These are phyloP conservation scores for Mucor lusitanicus DNA, from an alignment of 371 early-diverging fungal species.

Conservation along the genomic window DNA sequence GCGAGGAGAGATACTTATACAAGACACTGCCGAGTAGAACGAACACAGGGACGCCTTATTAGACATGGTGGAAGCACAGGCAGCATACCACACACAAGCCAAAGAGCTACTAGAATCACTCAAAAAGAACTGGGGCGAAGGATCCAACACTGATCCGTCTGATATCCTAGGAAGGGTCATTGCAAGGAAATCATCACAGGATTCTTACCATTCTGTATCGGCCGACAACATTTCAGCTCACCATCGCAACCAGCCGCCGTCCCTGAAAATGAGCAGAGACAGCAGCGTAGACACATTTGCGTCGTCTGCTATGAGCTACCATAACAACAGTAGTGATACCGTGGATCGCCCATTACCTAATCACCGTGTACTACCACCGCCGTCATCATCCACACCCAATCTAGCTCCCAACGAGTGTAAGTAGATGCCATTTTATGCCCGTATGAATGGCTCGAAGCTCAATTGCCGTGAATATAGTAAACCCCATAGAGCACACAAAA, in stretches of 20 bases:
- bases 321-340: not conserved
- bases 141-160: conserved; percentile 8
- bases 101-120: conserved; percentile 46
- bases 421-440: not conserved
- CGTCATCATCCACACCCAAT: conserved; percentile 1
- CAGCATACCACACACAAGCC: conserved; percentile 49
- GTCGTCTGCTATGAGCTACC: not conserved
- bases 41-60: conserved; percentile 58
- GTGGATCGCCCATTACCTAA: not conserved
- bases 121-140: conserved; percentile 38
- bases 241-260: not conserved
- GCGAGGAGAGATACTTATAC: not conserved
- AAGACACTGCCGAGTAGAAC: conserved; percentile 34
- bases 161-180: conserved; percentile 10
- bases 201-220: not conserved
- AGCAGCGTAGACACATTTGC: not conserved
- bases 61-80: conserved; percentile 58
- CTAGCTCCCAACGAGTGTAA: conserved; percentile 19
- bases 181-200: not conserved
- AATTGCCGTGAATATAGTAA: not conserved
- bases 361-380: conserved; percentile 1
- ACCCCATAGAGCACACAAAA: not conserved
- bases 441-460: too few species aligned
- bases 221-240: conserved; percentile 2
- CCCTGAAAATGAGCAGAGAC: conserved; percentile 2